phyloP scores from a whole-genome alignment of 495 filamentous ascomycete species.

The Xylaria cubensis region DNA sequence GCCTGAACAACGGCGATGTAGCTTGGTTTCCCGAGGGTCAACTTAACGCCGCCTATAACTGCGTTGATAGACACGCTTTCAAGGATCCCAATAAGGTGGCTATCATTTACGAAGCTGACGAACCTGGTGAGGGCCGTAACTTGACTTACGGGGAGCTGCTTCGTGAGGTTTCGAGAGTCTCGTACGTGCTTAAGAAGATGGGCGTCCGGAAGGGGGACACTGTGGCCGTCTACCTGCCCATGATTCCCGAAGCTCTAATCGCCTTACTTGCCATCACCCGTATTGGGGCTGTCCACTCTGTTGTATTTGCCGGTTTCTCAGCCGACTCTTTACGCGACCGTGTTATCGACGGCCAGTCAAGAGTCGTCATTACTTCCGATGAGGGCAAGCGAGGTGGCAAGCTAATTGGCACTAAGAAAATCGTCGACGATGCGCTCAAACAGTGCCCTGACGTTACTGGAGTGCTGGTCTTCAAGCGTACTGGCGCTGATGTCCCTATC shows the following conservation, averaged over 20 bases:
- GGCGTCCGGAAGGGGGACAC: constrained; percentile 98
- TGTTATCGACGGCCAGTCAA: constrained; percentile 86
- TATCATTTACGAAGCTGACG: constrained; percentile 99
- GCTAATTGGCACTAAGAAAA: constrained; percentile 98
- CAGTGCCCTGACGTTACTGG: constrained; percentile 91
- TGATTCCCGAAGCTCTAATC: constrained; percentile 95
- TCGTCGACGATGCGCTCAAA: constrained; percentile 97
- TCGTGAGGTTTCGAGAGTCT: constrained; percentile 84
- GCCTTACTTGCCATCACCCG: constrained; percentile 89
- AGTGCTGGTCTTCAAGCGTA: constrained; percentile 92
- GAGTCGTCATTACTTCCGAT: constrained; percentile 93
- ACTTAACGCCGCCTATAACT: constrained; percentile 96
- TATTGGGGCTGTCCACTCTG: constrained; percentile 96
- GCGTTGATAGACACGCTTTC: constrained; percentile 93
- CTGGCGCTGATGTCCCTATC: constrained; percentile 90
- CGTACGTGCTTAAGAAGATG: constrained; percentile 88
- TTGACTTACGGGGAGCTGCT: constrained; percentile 95
- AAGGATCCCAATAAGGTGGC: constrained; percentile 90
- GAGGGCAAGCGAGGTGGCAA: constrained; percentile 98
- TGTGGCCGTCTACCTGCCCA: constrained; percentile 96
- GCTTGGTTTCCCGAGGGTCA: constrained; percentile 95
- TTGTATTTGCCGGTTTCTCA: constrained; percentile 98
- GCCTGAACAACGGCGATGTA: constrained; percentile 79
- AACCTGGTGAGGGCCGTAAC: constrained; percentile 82
- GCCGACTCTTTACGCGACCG: constrained; percentile 96